A percentile compares a stretch with the other conserved stretches of the same genome.
Conservation (phyloP, 2,329 filamentous ascomycete genomes). For the Hypocreales sp. region DNA sequence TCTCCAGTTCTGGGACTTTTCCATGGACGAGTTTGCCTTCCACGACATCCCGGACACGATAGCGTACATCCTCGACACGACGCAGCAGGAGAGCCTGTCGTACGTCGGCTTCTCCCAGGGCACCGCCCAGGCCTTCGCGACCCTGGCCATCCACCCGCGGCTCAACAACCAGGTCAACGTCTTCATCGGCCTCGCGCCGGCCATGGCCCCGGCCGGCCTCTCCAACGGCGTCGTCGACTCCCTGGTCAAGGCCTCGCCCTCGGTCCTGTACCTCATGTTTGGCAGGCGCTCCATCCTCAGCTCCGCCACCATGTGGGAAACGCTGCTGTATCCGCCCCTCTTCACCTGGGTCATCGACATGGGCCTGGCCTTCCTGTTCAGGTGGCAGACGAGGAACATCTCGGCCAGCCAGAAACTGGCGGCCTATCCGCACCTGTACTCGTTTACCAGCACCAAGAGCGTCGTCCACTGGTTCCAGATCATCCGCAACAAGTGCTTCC, state of each 20-base stretch:
- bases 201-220: conserved; percentile 87
- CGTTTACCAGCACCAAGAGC: conserved; percentile 89
- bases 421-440: conserved; percentile 90
- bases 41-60: conserved; percentile 95
- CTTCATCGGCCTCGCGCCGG: conserved; percentile 88
- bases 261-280: conserved; percentile 85
- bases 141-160: conserved; percentile 78
- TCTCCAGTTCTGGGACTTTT: conserved; percentile 86
- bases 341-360: conserved; percentile 81
- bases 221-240: conserved; percentile 85
- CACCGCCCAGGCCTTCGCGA: conserved; percentile 90
- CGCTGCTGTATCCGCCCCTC: conserved; percentile 83
- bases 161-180: conserved; percentile 90
- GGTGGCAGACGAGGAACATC: conserved; percentile 80
- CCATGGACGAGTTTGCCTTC: conserved; percentile 96
- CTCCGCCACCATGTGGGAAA: conserved; percentile 94
- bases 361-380: conserved; percentile 69
- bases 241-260: conserved; percentile 82
- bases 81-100: conserved; percentile 67
- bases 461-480: conserved; percentile 99
- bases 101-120: conserved; percentile 98
- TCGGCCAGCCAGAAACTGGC: conserved; percentile 78
- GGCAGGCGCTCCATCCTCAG: conserved; percentile 82
- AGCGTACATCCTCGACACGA: conserved; percentile 75
- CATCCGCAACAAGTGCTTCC: conserved; percentile 88